Evolutionary conservation across 768 basidiomycete genomes (phyloP).

Genomic region (Boletellus ananas): DNA sequence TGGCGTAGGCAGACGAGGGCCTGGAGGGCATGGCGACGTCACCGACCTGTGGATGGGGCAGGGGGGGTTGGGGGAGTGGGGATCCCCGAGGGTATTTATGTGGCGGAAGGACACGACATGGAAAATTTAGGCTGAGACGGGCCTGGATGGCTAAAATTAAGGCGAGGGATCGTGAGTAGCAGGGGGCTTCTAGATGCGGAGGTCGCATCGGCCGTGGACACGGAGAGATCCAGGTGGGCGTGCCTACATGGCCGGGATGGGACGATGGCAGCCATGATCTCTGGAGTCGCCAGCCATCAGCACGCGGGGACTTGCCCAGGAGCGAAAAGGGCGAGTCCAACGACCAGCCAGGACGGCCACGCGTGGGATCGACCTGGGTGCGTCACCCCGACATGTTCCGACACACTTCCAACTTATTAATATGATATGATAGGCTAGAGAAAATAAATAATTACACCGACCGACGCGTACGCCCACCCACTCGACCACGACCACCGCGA

Average conservation of each 20-base stretch:
- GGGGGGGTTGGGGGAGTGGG: background rate
- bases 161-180: conserved; percentile 25
- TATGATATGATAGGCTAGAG: too few species aligned
- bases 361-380: too few species aligned
- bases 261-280: background rate
- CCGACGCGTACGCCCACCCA: conserved; percentile 21
- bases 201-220: conserved; percentile 9
- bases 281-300: conserved; percentile 14
- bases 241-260: conserved; percentile 2
- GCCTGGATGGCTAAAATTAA: conserved; percentile 28
- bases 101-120: conserved; percentile 11
- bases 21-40: conserved; percentile 25
- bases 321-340: too few species aligned
- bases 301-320: too few species aligned
- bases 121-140: conserved; percentile 15
- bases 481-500: conserved; percentile 17
- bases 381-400: too few species aligned
- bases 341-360: too few species aligned
- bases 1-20: conserved; percentile 24
- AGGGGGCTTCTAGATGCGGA: conserved; percentile 27
- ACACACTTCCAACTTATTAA: too few species aligned
- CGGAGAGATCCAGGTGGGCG: conserved; percentile 16
- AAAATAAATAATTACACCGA: conserved; percentile 18
- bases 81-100: conserved; percentile 27
- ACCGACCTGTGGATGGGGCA: conserved; percentile 1